phyloP scores from a whole-genome alignment of 441 rosid genomes.

The Eruca vesicaria region DNA sequence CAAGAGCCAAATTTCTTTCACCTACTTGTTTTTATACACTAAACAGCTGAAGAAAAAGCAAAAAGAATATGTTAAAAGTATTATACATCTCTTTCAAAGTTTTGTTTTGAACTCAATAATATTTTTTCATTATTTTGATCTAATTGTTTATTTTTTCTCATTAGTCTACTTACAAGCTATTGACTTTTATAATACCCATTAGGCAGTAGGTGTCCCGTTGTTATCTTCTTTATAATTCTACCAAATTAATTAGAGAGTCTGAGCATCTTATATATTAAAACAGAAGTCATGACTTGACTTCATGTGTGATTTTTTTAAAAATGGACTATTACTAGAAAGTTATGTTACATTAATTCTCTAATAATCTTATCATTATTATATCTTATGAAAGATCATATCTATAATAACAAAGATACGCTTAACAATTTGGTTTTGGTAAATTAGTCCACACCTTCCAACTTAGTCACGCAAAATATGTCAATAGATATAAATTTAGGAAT shows the following conservation, averaged over 20 bases:
- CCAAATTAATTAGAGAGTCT: not conserved
- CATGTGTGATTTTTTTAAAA: too few species aligned
- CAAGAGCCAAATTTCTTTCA: conserved; percentile 27
- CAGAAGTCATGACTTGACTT: too few species aligned
- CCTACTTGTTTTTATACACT: conserved; percentile 26
- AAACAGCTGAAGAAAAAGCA: conserved; percentile 2
- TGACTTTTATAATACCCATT: conserved; percentile 24
- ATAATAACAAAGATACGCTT: too few species aligned
- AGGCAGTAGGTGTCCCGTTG: conserved; percentile 11
- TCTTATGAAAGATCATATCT: too few species aligned
- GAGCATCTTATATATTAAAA: too few species aligned
- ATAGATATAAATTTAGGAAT: too few species aligned
- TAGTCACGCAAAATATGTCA: too few species aligned
- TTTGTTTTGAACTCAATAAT: conserved; percentile 7
- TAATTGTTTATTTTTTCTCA: not conserved
- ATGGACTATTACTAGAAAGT: too few species aligned
- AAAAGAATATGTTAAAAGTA: conserved; percentile 12
- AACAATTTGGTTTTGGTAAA: too few species aligned
- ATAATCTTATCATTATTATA: too few species aligned
- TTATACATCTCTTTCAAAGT: conserved; percentile 26
- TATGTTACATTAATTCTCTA: too few species aligned
- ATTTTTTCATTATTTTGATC: not conserved
- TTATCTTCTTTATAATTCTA: not conserved
- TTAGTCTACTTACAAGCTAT: conserved; percentile 12
- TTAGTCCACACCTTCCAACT: too few species aligned